Evolutionary conservation across 192 early-diverging fungal species (phyloP).

Genomic region (Chytriomyces sp.): DNA sequence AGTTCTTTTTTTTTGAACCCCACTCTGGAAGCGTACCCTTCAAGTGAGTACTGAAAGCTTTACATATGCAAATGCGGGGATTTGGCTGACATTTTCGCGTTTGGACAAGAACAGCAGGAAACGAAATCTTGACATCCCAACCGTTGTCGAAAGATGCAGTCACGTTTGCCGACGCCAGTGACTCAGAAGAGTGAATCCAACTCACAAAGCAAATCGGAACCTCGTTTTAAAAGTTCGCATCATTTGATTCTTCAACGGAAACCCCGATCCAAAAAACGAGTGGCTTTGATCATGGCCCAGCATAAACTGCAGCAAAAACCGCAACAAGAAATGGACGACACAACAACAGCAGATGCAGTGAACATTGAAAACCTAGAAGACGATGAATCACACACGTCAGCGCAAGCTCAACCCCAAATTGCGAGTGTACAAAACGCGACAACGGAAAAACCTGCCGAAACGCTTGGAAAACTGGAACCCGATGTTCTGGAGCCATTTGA

Average conservation of each 20-base stretch:
- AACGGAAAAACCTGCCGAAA: not conserved
- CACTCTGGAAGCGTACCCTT: too few species aligned
- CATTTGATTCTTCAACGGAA: conserved; percentile 25
- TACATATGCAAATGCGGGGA: too few species aligned
- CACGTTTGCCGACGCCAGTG: too few species aligned
- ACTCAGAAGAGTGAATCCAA: too few species aligned
- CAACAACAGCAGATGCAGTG: not conserved
- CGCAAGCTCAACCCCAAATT: not conserved
- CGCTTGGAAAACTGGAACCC: not conserved
- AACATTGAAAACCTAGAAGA: not conserved
- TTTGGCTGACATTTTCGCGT: too few species aligned
- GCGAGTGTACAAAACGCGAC: not conserved
- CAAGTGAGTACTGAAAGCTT: too few species aligned
- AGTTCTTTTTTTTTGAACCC: too few species aligned
- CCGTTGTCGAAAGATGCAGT: too few species aligned
- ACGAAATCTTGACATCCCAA: too few species aligned
- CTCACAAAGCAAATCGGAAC: too few species aligned
- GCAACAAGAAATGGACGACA: not conserved
- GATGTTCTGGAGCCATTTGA: not conserved
- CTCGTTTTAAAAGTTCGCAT: conserved; percentile 22
- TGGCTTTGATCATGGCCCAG: conserved; percentile 13
- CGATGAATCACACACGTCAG: not conserved
- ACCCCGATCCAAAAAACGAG: conserved; percentile 16
- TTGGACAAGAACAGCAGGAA: too few species aligned
- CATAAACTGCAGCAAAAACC: conserved; percentile 4